Evolutionary conservation across 306 rosid genomes (phyloP).

Genomic region (Quercus ilex): DNA sequence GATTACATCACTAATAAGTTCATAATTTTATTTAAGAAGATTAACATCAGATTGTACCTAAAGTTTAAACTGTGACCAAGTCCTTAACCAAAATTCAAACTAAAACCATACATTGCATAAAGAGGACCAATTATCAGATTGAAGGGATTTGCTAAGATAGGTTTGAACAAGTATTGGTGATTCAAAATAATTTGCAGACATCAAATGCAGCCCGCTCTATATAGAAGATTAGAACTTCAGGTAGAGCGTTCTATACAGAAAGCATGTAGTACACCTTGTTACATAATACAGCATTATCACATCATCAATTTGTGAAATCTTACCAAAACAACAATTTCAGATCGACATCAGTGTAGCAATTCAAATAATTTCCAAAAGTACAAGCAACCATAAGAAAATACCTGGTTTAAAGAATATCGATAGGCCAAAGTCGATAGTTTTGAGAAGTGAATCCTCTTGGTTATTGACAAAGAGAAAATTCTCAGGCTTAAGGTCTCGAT

Average conservation of each 20-base stretch:
- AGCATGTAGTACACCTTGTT: background rate
- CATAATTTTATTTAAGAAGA: background rate
- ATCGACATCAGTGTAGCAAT: background rate
- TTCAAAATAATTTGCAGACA: background rate
- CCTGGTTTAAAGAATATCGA: slow-evolving; percentile 98
- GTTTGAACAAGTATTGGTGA: background rate
- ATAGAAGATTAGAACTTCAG: background rate
- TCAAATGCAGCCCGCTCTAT: background rate
- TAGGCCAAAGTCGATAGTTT: slow-evolving; percentile 94
- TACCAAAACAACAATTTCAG: background rate
- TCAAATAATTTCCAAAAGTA: background rate
- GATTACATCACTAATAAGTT: background rate
- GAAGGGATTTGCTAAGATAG: background rate
- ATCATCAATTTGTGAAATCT: slow-evolving; percentile 2
- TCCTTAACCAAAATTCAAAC: background rate
- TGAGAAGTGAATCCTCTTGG: slow-evolving; percentile 91
- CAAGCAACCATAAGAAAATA: slow-evolving; percentile 22
- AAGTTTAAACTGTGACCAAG: background rate
- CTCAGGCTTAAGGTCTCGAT: slow-evolving; percentile 96
- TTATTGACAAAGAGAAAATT: slow-evolving; percentile 85
- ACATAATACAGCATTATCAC: background rate
- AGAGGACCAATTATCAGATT: background rate
- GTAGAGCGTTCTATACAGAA: background rate
- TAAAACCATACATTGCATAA: background rate
- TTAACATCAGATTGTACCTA: background rate